Evolutionary conservation across 345 rosid genomes (phyloP).

Genomic region (Brassica juncea): DNA sequence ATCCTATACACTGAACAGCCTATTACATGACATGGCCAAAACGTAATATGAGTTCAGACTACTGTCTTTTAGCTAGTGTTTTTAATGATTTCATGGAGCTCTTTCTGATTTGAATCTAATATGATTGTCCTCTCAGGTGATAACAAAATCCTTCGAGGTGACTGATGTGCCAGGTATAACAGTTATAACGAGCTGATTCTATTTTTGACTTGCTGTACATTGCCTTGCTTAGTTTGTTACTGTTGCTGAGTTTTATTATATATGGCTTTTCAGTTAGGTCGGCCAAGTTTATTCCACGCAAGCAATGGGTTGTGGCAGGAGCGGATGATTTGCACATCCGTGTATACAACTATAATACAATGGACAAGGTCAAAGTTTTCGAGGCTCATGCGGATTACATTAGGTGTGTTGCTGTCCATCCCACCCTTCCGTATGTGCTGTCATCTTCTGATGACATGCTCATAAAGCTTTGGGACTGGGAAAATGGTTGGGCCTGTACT

Average conservation of each 20-base stretch:
- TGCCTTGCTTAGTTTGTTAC: not conserved
- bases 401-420: conserved; percentile 91
- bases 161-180: conserved; percentile 82
- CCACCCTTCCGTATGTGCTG: conserved; percentile 83
- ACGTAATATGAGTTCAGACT: not conserved
- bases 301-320: conserved; percentile 95
- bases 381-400: conserved; percentile 98
- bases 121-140: conserved; percentile 49
- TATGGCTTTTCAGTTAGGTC: conserved; percentile 70
- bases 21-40: not conserved
- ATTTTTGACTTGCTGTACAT: not conserved
- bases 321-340: conserved; percentile 93
- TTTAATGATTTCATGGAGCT: conserved; percentile 3
- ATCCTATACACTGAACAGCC: not conserved
- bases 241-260: conserved; percentile 16
- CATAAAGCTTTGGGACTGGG: conserved; percentile 99
- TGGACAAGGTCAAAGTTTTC: conserved; percentile 86
- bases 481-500: conserved; percentile 90
- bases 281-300: conserved; percentile 80
- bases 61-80: not conserved
- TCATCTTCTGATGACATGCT: conserved; percentile 99
- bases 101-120: conserved; percentile 29
- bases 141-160: conserved; percentile 85
- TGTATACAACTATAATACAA: conserved; percentile 86
- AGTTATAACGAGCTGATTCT: not conserved